Evolutionary conservation across 305 asterid genomes (phyloP), one percentile per base, ranked within the genome.

Genomic region (Fraxinus velutina): DNA sequence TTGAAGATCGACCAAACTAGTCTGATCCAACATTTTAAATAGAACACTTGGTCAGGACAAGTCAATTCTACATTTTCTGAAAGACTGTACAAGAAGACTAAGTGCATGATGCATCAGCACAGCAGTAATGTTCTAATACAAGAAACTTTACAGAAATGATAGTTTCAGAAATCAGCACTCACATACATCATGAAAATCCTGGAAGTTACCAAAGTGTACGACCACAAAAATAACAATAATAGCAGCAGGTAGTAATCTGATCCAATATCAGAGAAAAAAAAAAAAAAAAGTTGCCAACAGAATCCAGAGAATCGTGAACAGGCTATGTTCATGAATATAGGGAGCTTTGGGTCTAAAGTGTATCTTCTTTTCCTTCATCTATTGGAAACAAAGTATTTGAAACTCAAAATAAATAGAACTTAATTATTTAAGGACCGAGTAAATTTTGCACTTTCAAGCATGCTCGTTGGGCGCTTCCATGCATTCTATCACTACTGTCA

Each of bases 1-100:
- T 87, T 93, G 97, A 84, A 92, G 88, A 86, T 83, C 84, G 4
- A 77, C 89, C 99, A 98, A 95, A 81, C 85, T 83, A 86, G 72
- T 73, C 99, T 94, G 80, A 74, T 84, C 60, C 86, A 77, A 88
- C 84, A 85, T 73, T 78, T 34, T 37, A 39, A 52, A 74, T 44
- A 71, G 19, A 75, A 30, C 29, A 75, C 17, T 64, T 81, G 13
- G 34, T 84, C 70, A 87, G 80, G 73, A 13, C 29, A 62, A 44
- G 75, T 39, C 13, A 32, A 5, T 72, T 52, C 52, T 24, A 27
- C n/a, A 62, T 74, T 34, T 71, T 81, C 50, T 44, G 60, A 33
- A 10, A 24, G 44, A 17, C 64, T 47, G 0, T 30, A 75, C 32
- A 24, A 73, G 73, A 55, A 79, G 33, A 6, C 55, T 6, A 66